Percentiles rank a stretch among this genome's conserved stretches.
Evolutionary conservation across 2,329 filamentous ascomycete genomes (phyloP).

Genomic region (Ustilaginoidea virens): DNA sequence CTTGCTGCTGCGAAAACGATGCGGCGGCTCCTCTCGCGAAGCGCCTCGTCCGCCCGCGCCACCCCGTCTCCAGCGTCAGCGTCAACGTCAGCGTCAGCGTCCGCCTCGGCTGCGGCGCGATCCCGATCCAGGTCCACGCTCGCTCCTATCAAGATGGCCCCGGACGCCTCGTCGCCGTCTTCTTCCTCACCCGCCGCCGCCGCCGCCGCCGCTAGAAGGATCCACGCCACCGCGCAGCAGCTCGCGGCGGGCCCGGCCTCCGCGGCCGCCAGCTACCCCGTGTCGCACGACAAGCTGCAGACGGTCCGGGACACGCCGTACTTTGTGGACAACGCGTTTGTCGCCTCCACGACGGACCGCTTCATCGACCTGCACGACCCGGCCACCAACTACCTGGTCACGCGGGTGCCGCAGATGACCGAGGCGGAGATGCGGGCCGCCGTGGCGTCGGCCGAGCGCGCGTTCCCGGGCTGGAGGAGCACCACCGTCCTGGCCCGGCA

Average conservation of each 20-base stretch:
- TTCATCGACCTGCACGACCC: constrained; percentile 74
- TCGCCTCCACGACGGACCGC: constrained; percentile 48
- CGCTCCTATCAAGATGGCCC: constrained; percentile 19
- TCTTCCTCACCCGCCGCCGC: no score
- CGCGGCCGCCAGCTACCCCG: constrained; percentile 48
- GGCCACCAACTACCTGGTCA: constrained; percentile 74
- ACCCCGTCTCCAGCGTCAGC: constrained; percentile 15
- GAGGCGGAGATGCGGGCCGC: constrained; percentile 60
- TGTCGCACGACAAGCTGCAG: constrained; percentile 54
- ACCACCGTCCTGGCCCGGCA: constrained; percentile 61
- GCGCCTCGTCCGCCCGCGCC: constrained; percentile 19
- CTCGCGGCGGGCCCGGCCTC: constrained; percentile 37
- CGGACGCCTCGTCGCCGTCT: constrained; percentile 16
- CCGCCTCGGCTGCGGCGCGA: constrained; percentile 10
- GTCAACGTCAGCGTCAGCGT: background rate
- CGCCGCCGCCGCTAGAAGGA: constrained; percentile 29
- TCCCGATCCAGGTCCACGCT: no score
- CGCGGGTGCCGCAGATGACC: constrained; percentile 69
- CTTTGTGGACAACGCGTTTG: constrained; percentile 71
- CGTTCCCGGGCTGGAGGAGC: constrained; percentile 57
- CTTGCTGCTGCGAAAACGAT: constrained; percentile 16
- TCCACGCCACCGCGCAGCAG: constrained; percentile 42
- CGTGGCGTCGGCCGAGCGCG: constrained; percentile 60
- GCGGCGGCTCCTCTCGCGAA: constrained; percentile 29
- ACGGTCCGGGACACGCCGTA: constrained; percentile 58